Evolutionary conservation across 2,329 filamentous ascomycete species (phyloP), one percentile per base, ranked within the genome.

Genomic region (Gnomoniopsis sp.): DNA sequence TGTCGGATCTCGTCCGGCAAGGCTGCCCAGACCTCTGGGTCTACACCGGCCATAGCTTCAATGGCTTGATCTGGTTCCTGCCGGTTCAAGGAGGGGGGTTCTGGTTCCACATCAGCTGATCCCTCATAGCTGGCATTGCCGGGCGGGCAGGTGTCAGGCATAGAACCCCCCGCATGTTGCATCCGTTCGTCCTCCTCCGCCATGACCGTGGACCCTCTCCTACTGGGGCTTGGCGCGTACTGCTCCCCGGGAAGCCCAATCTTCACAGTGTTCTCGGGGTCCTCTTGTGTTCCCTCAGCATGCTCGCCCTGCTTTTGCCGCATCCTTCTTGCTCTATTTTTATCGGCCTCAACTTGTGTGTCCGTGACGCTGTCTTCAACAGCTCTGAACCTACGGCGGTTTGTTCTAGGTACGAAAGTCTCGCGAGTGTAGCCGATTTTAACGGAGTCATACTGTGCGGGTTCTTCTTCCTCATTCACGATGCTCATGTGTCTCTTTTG

Each of bases 321-420:
- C 19, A 44, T 52, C 3, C 23, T 52, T 34, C 22, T 34, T 19
- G 51, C 26, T 19, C 11, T 43, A 12, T 10, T 34, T 11, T 22
- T 19, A 15, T 19, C 17, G 14, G 10, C 30, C n/a, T 44, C 44
- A 46, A 26, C 53, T 50, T 21, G 30, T 11, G 34, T 15, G n/a
- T 50, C 53, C 33, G 56, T 49, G 34, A 22, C 34, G 30, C 33
- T 33, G n/a, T 57, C 55, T 21, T 65, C 33, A 57, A 50, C 47
- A 58, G 48, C 44, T 49, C 46, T 49, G 47, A 55, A 19, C 57
- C 49, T 53, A 49, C 41, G 46, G 59, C 60, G 53, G 62, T 57
- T 63, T 54, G 62, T 58, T 43, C 64, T 62, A 38, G 63, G 60
- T 12, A 46, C 55, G 36, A 58, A 59, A 14, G 33, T 34, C 44